Percentiles rank a stretch among this genome's conserved stretches.
phyloP scores from a whole-genome alignment of 2,329 filamentous ascomycete species.

The Ceratocystis ficicola region DNA sequence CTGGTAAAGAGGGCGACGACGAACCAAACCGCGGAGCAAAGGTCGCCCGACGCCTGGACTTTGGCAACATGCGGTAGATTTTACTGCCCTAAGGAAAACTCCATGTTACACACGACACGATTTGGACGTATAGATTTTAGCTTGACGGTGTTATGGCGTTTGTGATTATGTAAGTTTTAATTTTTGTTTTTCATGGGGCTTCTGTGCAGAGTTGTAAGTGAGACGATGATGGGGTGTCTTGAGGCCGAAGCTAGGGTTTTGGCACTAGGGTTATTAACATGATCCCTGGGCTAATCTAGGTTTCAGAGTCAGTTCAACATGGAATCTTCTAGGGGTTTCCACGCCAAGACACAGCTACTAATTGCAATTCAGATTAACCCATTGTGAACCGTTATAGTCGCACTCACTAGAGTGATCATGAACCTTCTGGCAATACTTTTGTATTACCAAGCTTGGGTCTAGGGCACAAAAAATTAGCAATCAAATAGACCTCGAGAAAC shows the following conservation, averaged over 20 bases:
- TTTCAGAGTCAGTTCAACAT: background rate
- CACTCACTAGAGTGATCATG: background rate
- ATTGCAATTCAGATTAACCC: background rate
- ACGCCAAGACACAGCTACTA: background rate
- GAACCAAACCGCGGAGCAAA: constrained; percentile 59
- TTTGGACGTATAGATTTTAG: background rate
- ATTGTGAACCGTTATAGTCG: background rate
- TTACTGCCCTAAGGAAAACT: background rate
- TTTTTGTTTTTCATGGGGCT: background rate
- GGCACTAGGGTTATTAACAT: too few species aligned
- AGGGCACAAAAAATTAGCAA: background rate
- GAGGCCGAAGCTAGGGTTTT: too few species aligned
- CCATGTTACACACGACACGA: background rate
- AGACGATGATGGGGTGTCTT: too few species aligned
- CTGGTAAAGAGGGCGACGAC: constrained; percentile 42
- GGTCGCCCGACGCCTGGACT: constrained; percentile 73
- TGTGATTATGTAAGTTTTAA: background rate
- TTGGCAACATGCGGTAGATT: constrained; percentile 35
- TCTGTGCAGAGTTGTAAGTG: background rate
- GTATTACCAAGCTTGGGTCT: background rate
- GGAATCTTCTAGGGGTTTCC: background rate
- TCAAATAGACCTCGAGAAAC: background rate
- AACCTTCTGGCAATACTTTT: background rate
- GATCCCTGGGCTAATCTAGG: too few species aligned
- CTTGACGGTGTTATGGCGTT: background rate